Conservation (phyloP, 108 stramenopile genomes). For the Skeletonema grethae region DNA sequence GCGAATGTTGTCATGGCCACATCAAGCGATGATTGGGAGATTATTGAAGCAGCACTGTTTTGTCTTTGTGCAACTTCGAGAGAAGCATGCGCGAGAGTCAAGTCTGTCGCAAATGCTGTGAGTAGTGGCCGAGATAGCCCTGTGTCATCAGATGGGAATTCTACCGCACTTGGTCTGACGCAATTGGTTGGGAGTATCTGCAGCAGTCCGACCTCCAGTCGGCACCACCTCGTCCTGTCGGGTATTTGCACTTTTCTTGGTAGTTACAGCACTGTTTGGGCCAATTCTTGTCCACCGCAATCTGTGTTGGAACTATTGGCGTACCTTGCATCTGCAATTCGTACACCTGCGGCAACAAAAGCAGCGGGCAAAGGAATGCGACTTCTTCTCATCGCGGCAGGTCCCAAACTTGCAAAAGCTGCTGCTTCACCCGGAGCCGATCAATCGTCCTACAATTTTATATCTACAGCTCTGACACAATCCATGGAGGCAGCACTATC, state of each 20-base stretch:
- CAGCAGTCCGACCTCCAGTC: slow-evolving; percentile 2
- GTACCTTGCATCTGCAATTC: slow-evolving; percentile 29
- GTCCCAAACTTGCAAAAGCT: slow-evolving; percentile 11
- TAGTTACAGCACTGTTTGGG: slow-evolving; percentile 53
- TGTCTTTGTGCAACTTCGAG: slow-evolving; percentile 39
- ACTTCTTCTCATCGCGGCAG: slow-evolving; percentile 9
- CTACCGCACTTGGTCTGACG: slow-evolving; percentile 39
- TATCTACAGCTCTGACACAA: slow-evolving; percentile 17
- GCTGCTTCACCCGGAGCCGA: slow-evolving; percentile 26
- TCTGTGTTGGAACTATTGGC: slow-evolving; percentile 45
- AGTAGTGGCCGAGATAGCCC: slow-evolving; percentile 25
- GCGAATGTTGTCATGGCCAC: slow-evolving; percentile 15
- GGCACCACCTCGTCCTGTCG: slow-evolving; percentile 38
- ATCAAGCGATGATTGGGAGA: slow-evolving; percentile 40
- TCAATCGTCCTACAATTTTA: slow-evolving; percentile 13
- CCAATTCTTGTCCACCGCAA: slow-evolving; percentile 34
- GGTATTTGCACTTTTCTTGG: slow-evolving; percentile 52
- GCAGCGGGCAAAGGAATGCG: slow-evolving; percentile 27
- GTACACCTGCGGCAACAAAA: slow-evolving; percentile 9
- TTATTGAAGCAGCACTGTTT: slow-evolving; percentile 49
- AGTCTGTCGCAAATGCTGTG: slow-evolving; percentile 22
- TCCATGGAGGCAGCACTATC: slow-evolving; percentile 53
- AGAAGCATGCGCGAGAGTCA: slow-evolving; percentile 54
- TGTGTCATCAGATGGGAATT: slow-evolving; percentile 30
- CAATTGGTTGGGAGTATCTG: slow-evolving; percentile 37